Base-by-base conservation (phyloP, 1,284 basidiomycete species). In the Rhodotorula sp. region DNA sequence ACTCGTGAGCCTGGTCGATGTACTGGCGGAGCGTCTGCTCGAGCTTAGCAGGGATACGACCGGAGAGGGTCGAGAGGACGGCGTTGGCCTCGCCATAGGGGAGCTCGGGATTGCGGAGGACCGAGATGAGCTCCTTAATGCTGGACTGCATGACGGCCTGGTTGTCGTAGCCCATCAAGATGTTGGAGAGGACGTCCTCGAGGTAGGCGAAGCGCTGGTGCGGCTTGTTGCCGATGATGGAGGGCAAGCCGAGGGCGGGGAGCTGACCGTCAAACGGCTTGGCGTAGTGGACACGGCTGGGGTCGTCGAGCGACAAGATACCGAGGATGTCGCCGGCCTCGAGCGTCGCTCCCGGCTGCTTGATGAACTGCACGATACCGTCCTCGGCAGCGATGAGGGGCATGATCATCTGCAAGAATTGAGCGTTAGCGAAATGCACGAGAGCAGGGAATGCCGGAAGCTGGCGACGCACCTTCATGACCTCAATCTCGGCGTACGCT, bases 401-500 rank as follows among this genome's bases (percentile, higher is more conserved):
- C 94, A 97, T 95, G 82, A 94, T 94, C 94, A 97, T 97, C 84
- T 77, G 71, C 34, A 44, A 18, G 8, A 22, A 4, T 1, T 2
- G 50, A 20, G 13, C 18, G 20, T 37, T 24, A 31, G 7, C 22
- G 26, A 5, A 24, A 24, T 3, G 11, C 3, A 20, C 13, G 11
- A 44, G 11, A 18, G 31, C 34, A 10, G 46, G 44, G 52, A 50
- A 15, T 18, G 40, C 10, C 15, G 40, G 7, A 13, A 44, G 24
- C 20, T 22, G 2, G 10, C 10, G 15, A 60, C 70, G 47, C n/a
- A 74, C 73, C 73, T 97, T 97, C 94, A 96, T 96, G 76, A 96
- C 94, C 89, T 99, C 96, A 65, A 99, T 98, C 81, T 99, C 96
- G 65, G 96, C 96, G 80, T 98, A 99, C 67, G 92, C 88, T 76